These are phyloP conservation scores for Starmerella cellae DNA, from an alignment of 805 yeast genomes.

Conservation along the genomic window DNA sequence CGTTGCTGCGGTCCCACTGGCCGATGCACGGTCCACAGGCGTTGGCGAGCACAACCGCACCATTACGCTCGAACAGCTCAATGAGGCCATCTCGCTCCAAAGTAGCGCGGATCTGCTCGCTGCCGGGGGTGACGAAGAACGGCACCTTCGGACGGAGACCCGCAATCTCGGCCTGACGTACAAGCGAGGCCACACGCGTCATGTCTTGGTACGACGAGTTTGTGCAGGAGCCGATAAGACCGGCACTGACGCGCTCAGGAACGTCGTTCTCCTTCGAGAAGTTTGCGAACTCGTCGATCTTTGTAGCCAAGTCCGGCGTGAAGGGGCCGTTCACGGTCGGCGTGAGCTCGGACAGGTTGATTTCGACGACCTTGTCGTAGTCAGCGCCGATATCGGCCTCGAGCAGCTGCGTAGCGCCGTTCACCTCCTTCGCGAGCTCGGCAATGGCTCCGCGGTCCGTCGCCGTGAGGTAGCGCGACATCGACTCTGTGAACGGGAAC, in stretches of 20 bases:
- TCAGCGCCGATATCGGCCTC: constrained; percentile 77
- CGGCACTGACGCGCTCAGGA: constrained; percentile 81
- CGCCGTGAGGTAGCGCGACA: constrained; percentile 63
- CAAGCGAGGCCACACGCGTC: constrained; percentile 88
- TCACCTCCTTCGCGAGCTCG: constrained; percentile 55
- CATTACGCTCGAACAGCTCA: constrained; percentile 65
- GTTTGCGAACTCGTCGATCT: constrained; percentile 66
- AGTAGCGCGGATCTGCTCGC: constrained; percentile 96
- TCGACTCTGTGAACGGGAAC: constrained; percentile 84
- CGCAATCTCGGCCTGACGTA: constrained; percentile 69
- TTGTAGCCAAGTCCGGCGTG: constrained; percentile 95
- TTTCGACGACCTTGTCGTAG: constrained; percentile 86
- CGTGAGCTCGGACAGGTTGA: constrained; percentile 73
- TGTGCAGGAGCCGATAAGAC: constrained; percentile 95
- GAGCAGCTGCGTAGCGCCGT: constrained; percentile 44
- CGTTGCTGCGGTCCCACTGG: constrained; percentile 79
- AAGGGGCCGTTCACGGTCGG: constrained; percentile 97
- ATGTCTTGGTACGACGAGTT: constrained; percentile 97
- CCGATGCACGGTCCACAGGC: constrained; percentile 99
- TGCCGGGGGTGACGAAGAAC: constrained; percentile 94
- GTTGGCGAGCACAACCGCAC: constrained; percentile 86
- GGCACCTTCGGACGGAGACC: constrained; percentile 86
- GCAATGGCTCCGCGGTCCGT: constrained; percentile 79
- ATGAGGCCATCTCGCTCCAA: constrained; percentile 89
- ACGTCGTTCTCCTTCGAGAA: constrained; percentile 62